Evolutionary conservation across 1,284 basidiomycete species (phyloP), one percentile per base, ranked within the genome.

Genomic region (Cystobasidium sp.): DNA sequence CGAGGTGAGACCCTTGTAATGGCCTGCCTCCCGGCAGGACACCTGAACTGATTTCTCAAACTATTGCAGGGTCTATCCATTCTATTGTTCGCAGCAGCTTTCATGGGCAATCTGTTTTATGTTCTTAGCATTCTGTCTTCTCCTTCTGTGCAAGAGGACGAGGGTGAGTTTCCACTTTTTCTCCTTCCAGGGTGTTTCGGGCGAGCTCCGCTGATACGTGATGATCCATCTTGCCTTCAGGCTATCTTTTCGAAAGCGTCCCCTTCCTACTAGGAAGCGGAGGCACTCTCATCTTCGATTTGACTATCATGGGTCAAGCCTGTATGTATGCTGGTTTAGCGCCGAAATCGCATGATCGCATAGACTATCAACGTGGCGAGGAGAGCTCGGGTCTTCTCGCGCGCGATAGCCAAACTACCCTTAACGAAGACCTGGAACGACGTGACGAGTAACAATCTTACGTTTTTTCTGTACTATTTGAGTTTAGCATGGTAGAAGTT

Each of bases 21-120:
- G 10, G n/a, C n/a, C 8, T 47, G 16, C 37, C 20, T 24, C 3
- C 14, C 3, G 14, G 20, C 37, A 16, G 1, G 22, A 5, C 3
- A 37, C 31, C 1, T 12, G 16, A 14, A 22, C 39, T 53, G 18
- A 20, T 47, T 10, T 39, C 22, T 0, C 18, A n/a, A 20, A 6
- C 22, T 41, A 31, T n/a, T 14, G 12, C 31, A 66, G 64, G 94
- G 94, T 6, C 86, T 97, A 53, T 94, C 94, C n/a, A 90, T 97
- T 82, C 89, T 90, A 80, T 86, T 97, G 22, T 97, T 97, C 82
- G 82, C 94, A 58, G 93, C 91, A 81, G 94, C 94, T 5, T 97
- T 97, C 82, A 84, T 92, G 44, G 94, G 94, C 74, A 97, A 97
- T 82, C 83, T 88, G 9, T 92, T 94, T 81, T 97, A 97, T 81